Percentiles rank a stretch among this genome's conserved stretches.
These are phyloP conservation scores for Xylaria acuta DNA, from an alignment of 495 filamentous ascomycete species.

Conservation along the genomic window DNA sequence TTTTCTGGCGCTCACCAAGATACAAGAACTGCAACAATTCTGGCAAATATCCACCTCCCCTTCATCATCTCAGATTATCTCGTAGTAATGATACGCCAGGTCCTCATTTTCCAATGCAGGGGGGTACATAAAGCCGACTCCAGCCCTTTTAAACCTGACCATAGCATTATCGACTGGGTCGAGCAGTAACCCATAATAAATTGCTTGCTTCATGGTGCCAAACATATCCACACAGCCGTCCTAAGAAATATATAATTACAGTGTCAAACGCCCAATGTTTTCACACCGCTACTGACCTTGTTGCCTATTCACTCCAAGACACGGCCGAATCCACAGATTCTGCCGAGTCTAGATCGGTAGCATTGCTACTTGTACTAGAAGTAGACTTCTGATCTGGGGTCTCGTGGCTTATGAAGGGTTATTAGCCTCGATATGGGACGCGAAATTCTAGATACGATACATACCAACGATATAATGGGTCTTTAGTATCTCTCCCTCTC, in stretches of 20 bases:
- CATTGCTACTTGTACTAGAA: background rate
- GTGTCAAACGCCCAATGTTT: background rate
- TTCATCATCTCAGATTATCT: background rate
- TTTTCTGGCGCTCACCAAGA: too few species aligned
- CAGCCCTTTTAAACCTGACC: background rate
- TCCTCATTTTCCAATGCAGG: background rate
- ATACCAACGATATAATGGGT: background rate
- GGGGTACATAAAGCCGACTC: background rate
- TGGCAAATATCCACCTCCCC: too few species aligned
- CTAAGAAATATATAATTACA: background rate
- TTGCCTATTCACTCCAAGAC: background rate
- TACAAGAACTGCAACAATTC: too few species aligned
- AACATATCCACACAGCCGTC: background rate
- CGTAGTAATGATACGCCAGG: background rate
- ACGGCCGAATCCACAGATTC: background rate
- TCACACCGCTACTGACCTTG: background rate
- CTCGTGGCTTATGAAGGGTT: background rate
- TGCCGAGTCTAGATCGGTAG: too few species aligned
- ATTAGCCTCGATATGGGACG: background rate
- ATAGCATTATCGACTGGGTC: background rate
- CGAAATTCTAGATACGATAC: background rate
- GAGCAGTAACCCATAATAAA: background rate
- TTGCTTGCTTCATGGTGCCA: background rate
- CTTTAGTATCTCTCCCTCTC: background rate
- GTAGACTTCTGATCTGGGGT: background rate